Evolutionary conservation across 805 yeast species (phyloP).

Genomic region (Saccharomycopsis synnaedendra): DNA sequence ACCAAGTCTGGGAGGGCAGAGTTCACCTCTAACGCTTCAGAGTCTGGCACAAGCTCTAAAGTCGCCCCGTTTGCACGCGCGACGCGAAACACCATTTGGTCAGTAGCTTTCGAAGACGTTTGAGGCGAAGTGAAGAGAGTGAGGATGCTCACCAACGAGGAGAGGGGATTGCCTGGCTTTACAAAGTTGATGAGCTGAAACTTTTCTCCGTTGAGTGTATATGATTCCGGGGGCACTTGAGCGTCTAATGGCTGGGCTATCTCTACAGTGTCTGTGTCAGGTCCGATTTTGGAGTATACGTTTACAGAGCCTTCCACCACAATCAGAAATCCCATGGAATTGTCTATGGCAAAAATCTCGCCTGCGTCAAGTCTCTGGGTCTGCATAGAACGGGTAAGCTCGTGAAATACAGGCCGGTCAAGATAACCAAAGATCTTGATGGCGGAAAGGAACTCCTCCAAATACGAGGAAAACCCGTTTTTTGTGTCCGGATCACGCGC

Average conservation of each 20-base stretch:
- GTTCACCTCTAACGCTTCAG: neutral
- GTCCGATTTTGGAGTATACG: conserved; percentile 49
- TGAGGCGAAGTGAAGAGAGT: conserved; percentile 51
- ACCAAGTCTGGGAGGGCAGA: conserved; percentile 32
- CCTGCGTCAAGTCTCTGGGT: conserved; percentile 73
- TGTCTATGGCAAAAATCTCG: conserved; percentile 65
- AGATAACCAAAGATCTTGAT: conserved; percentile 90
- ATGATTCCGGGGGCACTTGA: conserved; percentile 24
- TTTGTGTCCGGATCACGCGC: conserved; percentile 24
- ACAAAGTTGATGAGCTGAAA: conserved; percentile 74
- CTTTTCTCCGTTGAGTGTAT: conserved; percentile 42
- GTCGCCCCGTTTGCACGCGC: neutral
- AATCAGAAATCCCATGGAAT: conserved; percentile 74
- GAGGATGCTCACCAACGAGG: conserved; percentile 71
- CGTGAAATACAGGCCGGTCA: conserved; percentile 85
- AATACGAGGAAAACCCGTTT: conserved; percentile 46
- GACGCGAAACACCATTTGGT: neutral
- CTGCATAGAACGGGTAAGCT: conserved; percentile 81
- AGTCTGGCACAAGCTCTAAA: neutral
- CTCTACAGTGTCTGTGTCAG: conserved; percentile 16
- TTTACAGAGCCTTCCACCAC: conserved; percentile 88
- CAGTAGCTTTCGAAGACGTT: neutral
- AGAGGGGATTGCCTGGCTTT: conserved; percentile 73
- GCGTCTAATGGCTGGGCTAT: conserved; percentile 17
- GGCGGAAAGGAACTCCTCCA: conserved; percentile 84